Percentiles rank a stretch among this genome's conserved stretches.
Conservation (phyloP, 306 rosid species). For the Alnus glutinosa region DNA sequence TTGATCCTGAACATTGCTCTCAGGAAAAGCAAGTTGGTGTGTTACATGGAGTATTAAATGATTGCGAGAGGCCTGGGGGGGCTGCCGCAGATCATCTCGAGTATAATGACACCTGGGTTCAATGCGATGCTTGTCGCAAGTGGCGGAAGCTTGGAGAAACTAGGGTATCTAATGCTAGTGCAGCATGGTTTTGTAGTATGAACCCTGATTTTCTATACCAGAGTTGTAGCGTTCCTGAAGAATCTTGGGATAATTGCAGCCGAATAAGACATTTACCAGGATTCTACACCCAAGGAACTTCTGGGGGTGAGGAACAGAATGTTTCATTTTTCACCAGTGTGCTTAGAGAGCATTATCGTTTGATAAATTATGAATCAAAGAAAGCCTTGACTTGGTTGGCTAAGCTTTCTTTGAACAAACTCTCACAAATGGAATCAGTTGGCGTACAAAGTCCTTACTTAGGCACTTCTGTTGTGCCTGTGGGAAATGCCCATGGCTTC, state of each 20-base stretch:
- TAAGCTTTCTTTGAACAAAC: conserved; percentile 55
- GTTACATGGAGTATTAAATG: conserved; percentile 39
- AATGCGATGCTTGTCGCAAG: conserved; percentile 89
- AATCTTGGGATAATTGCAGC: conserved; percentile 47
- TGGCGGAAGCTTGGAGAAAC: conserved; percentile 85
- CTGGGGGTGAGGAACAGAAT: conserved; percentile 71
- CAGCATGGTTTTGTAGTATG: conserved; percentile 98
- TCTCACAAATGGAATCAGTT: conserved; percentile 72
- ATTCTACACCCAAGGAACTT: conserved; percentile 69
- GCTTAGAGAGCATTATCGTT: conserved; percentile 70
- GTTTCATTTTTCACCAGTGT: conserved; percentile 71
- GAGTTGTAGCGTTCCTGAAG: conserved; percentile 76
- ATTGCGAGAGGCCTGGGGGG: conserved; percentile 32
- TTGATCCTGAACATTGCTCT: conserved; percentile 33
- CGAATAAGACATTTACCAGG: conserved; percentile 72
- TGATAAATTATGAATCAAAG: conserved; percentile 66
- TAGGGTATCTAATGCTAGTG: conserved; percentile 48
- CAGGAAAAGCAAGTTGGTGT: conserved; percentile 36
- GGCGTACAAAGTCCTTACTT: conserved; percentile 76
- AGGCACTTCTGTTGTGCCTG: conserved; percentile 34
- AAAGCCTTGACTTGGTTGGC: conserved; percentile 83
- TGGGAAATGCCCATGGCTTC: conserved; percentile 45
- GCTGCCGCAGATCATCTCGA: conserved; percentile 35
- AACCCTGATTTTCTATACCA: conserved; percentile 65
- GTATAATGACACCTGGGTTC: conserved; percentile 78